These are phyloP conservation scores for Kodamaea fukazawae DNA, from an alignment of 805 yeast species.

Conservation along the genomic window DNA sequence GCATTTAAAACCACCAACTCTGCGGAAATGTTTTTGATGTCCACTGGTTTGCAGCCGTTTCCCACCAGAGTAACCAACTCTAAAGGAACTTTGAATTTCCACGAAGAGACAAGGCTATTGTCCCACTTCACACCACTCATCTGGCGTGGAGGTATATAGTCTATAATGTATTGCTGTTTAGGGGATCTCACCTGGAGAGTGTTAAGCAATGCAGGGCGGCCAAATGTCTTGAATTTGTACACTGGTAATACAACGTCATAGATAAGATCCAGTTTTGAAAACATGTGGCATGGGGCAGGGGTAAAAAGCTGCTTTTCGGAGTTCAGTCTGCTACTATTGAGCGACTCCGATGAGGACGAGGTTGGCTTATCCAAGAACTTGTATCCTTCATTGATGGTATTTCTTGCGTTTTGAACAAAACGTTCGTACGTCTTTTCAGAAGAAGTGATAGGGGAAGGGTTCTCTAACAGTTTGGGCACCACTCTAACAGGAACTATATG, in stretches of 20 bases:
- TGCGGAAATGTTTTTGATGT: constrained; percentile 18
- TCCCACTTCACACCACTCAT: constrained; percentile 1
- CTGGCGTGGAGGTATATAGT: constrained; percentile 23
- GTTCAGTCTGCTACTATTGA: no score
- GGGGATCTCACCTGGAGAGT: constrained; percentile 10
- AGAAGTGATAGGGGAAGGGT: neutral
- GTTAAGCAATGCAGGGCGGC: constrained; percentile 5
- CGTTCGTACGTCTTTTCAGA: neutral
- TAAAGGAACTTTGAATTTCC: constrained; percentile 29
- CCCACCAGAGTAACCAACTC: constrained; percentile 9
- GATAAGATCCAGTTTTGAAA: neutral
- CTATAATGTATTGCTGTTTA: constrained; percentile 5
- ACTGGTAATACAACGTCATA: constrained; percentile 5
- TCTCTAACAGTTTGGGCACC: constrained; percentile 9
- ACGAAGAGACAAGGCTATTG: constrained; percentile 9
- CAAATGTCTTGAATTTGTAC: constrained; percentile 1
- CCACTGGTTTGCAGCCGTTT: constrained; percentile 4
- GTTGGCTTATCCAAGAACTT: neutral
- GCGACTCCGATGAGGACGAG: no score
- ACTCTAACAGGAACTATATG: constrained; percentile 22
- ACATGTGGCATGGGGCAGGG: no score
- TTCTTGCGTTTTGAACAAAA: neutral
- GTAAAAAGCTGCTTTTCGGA: no score
- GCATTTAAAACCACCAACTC: constrained; percentile 33
- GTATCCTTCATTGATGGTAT: constrained; percentile 2